A percentile compares a stretch with the other conserved stretches of the same genome.
phyloP scores from a whole-genome alignment of 2,329 filamentous ascomycete genomes.

The Paracorniculantispora psalliotae region DNA sequence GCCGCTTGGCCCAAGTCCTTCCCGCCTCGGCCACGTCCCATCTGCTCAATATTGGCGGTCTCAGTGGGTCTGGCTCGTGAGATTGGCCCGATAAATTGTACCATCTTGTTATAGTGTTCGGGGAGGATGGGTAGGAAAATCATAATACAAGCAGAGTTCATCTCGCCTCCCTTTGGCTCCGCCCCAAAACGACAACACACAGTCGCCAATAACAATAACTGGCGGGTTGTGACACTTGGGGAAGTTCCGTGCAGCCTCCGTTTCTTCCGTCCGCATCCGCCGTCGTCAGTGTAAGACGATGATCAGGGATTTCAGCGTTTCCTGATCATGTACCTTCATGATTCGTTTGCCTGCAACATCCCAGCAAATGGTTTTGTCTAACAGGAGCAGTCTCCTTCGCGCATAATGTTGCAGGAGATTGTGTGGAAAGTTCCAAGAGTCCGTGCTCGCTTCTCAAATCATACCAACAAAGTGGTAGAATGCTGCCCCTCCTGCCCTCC shows the following conservation, averaged over 20 bases:
- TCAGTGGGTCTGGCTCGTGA: neutral
- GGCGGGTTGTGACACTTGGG: neutral
- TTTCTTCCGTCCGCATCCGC: neutral
- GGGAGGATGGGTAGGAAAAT: neutral
- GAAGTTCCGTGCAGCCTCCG: neutral
- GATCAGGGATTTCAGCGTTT: neutral
- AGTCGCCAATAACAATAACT: neutral
- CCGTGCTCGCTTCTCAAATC: slow-evolving; percentile 10
- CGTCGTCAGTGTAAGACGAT: neutral
- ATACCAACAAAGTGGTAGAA: neutral
- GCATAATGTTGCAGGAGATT: slow-evolving; percentile 10
- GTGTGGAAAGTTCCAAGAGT: slow-evolving; percentile 3
- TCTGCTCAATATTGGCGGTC: slow-evolving; percentile 1
- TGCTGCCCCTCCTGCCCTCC: neutral
- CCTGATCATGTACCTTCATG: slow-evolving; percentile 6
- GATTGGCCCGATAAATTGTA: slow-evolving; percentile 10
- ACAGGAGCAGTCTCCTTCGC: neutral
- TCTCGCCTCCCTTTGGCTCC: slow-evolving; percentile 4
- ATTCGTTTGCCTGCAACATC: slow-evolving; percentile 11
- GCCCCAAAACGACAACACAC: neutral
- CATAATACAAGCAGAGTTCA: slow-evolving; percentile 4
- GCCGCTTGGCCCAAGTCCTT: slow-evolving; percentile 7
- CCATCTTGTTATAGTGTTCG: neutral
- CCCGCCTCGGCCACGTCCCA: slow-evolving; percentile 7
- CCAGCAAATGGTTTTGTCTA: neutral